These are phyloP conservation scores for Violaceomyces palustris DNA, from an alignment of 1,284 basidiomycete species.

Conservation along the genomic window DNA sequence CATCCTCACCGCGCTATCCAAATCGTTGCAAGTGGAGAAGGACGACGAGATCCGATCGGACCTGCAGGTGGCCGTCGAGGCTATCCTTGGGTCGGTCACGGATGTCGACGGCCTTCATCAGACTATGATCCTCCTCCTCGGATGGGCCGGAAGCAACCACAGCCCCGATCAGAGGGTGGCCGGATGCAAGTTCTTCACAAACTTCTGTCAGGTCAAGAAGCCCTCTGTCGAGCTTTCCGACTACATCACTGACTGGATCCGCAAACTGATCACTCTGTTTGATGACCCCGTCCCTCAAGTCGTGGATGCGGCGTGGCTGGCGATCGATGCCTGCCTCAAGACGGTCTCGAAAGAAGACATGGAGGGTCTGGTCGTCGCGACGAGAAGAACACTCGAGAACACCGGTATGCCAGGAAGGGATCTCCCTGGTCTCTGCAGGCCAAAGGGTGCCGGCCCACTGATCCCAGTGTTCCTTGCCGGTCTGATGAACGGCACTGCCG, in stretches of 20 bases:
- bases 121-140: slow-evolving; percentile 48
- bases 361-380: slow-evolving; percentile 62
- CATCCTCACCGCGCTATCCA: slow-evolving; percentile 46
- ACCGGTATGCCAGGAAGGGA: slow-evolving; percentile 71
- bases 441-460: slow-evolving; percentile 81
- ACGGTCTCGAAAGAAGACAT: slow-evolving; percentile 86
- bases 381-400: slow-evolving; percentile 81
- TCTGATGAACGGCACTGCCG: slow-evolving; percentile 56
- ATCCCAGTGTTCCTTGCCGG: slow-evolving; percentile 87
- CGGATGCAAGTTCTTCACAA: slow-evolving; percentile 39
- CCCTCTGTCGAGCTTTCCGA: slow-evolving; percentile 32
- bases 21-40: slow-evolving; percentile 35
- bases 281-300: slow-evolving; percentile 73
- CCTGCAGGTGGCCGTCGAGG: slow-evolving; percentile 28
- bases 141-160: slow-evolving; percentile 41
- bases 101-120: slow-evolving; percentile 47
- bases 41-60: slow-evolving; percentile 27
- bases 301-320: slow-evolving; percentile 74
- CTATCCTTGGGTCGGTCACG: slow-evolving; percentile 35
- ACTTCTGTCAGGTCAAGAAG: slow-evolving; percentile 42
- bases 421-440: slow-evolving; percentile 81
- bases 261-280: slow-evolving; percentile 79
- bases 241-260: slow-evolving; percentile 90
- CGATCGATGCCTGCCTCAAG: slow-evolving; percentile 84
- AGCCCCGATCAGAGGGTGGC: slow-evolving; percentile 30